These are phyloP conservation scores for Mycena epipterygia DNA, from an alignment of 768 basidiomycete genomes.

Conservation along the genomic window DNA sequence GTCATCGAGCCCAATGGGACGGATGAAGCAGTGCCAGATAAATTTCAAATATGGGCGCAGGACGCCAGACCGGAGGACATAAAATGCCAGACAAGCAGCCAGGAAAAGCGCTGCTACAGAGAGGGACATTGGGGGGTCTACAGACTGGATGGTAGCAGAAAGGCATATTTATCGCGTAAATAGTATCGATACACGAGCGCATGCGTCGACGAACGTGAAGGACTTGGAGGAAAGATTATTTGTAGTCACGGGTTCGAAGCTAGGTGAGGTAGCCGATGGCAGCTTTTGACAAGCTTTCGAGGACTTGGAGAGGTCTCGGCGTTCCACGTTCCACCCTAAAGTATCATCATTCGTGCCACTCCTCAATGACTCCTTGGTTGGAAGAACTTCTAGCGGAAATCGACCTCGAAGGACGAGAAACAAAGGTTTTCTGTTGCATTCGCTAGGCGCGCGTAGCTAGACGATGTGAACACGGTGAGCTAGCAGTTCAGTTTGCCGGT, in stretches of 20 bases:
- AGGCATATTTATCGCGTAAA: slow-evolving; percentile 20
- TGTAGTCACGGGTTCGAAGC: slow-evolving; percentile 12
- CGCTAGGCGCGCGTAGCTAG: too few relatives aligned
- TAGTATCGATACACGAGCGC: background rate
- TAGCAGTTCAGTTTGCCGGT: too few relatives aligned
- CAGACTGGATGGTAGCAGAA: background rate
- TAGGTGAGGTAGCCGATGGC: background rate
- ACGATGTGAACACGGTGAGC: too few relatives aligned
- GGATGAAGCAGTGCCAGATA: slow-evolving; percentile 64
- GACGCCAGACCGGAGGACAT: slow-evolving; percentile 34
- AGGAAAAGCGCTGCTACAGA: slow-evolving; percentile 19
- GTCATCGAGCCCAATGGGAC: slow-evolving; percentile 54
- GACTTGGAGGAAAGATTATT: too few relatives aligned
- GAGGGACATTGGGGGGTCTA: slow-evolving; percentile 6
- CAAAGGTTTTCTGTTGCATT: too few relatives aligned
- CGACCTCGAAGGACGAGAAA: too few relatives aligned
- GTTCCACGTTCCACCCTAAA: too few relatives aligned
- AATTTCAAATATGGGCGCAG: slow-evolving; percentile 60
- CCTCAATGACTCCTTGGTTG: too few relatives aligned
- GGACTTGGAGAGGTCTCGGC: too few relatives aligned
- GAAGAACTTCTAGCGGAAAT: too few relatives aligned
- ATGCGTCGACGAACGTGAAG: slow-evolving; percentile 29
- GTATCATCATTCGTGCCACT: too few relatives aligned
- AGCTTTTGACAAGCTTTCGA: too few relatives aligned
- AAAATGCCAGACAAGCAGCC: slow-evolving; percentile 23